Percentiles rank a stretch among this genome's conserved stretches.
These are phyloP conservation scores for Mycena albidolilacea DNA, from an alignment of 768 basidiomycete species.

Conservation along the genomic window DNA sequence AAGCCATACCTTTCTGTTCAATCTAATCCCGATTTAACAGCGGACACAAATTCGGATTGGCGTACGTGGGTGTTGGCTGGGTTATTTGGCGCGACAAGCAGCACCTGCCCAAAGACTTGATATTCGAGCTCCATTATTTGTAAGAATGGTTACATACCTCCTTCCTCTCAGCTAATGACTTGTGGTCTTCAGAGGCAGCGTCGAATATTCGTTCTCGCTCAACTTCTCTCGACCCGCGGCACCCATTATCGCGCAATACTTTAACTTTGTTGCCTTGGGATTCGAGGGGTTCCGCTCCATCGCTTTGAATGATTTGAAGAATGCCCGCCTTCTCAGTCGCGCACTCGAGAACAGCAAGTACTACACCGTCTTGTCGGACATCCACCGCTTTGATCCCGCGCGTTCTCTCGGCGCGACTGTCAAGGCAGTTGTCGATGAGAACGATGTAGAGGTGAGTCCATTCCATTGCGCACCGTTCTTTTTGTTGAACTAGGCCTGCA, in stretches of 20 bases:
- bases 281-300: slow-evolving; percentile 69
- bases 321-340: slow-evolving; percentile 74
- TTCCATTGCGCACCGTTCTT: neutral
- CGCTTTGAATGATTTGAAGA: slow-evolving; percentile 66
- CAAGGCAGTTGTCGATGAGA: slow-evolving; percentile 61
- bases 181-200: slow-evolving; percentile 52
- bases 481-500: slow-evolving; percentile 26
- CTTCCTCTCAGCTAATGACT: neutral
- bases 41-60: slow-evolving; percentile 72
- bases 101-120: slow-evolving; percentile 77
- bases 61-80: slow-evolving; percentile 78
- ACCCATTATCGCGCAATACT: slow-evolving; percentile 75
- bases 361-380: slow-evolving; percentile 68
- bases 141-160: neutral
- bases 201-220: slow-evolving; percentile 83
- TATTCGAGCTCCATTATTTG: slow-evolving; percentile 77
- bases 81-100: slow-evolving; percentile 76
- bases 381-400: slow-evolving; percentile 60
- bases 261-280: slow-evolving; percentile 74
- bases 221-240: slow-evolving; percentile 76
- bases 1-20: slow-evolving; percentile 49
- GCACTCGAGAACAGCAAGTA: slow-evolving; percentile 72
- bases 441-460: slow-evolving; percentile 67
- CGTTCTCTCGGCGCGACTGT: slow-evolving; percentile 44
- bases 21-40: slow-evolving; percentile 61